Percentiles rank a stretch among this genome's conserved stretches.
These are phyloP conservation scores for Ormosia emarginata DNA, from an alignment of 306 rosid species.

Conservation along the genomic window DNA sequence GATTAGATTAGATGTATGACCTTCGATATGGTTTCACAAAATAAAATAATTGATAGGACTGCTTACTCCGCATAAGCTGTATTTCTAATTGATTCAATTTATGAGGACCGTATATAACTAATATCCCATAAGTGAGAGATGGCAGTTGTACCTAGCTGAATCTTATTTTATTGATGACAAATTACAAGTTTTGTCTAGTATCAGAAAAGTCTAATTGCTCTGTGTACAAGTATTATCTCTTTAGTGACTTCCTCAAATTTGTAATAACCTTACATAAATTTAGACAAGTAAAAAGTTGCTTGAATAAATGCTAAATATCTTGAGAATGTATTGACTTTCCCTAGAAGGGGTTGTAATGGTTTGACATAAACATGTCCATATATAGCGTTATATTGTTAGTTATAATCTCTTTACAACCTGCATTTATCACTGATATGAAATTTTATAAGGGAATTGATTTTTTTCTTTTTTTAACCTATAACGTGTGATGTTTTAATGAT, in stretches of 20 bases:
- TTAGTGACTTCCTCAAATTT: constrained; percentile 4
- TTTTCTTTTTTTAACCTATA: neutral
- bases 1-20: neutral
- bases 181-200: neutral
- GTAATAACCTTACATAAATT: neutral
- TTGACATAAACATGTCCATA: neutral
- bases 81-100: constrained; percentile 4
- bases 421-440: neutral
- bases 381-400: neutral
- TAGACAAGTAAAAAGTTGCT: neutral
- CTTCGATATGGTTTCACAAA: neutral
- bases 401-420: neutral
- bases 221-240: neutral
- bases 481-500: neutral
- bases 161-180: neutral
- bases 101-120: neutral
- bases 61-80: neutral
- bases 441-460: neutral
- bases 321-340: neutral
- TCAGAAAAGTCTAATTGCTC: constrained; percentile 1
- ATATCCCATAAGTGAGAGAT: neutral
- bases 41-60: neutral
- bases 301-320: constrained; percentile 15
- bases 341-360: neutral
- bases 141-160: neutral